Conservation (phyloP, 2,329 filamentous ascomycete genomes). For the Conoideocrella luteorostrata region DNA sequence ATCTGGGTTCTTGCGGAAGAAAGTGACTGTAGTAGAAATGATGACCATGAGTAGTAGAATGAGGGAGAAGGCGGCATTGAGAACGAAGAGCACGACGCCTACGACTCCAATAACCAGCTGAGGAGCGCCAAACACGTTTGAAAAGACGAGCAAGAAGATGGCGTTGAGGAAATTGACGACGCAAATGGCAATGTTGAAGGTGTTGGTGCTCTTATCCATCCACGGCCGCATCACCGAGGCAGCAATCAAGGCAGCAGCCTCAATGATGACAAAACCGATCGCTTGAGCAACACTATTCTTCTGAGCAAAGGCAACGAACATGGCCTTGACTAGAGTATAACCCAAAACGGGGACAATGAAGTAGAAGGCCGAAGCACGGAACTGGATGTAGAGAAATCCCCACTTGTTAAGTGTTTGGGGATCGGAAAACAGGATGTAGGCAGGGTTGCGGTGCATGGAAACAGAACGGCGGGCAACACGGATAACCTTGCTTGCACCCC, state of each 20-base stretch:
- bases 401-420: conserved; percentile 93
- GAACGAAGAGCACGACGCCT: conserved; percentile 81
- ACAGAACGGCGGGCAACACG: conserved; percentile 83
- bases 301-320: conserved; percentile 83
- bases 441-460: conserved; percentile 88
- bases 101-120: conserved; percentile 79
- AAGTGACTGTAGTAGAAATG: conserved; percentile 56
- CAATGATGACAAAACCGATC: conserved; percentile 75
- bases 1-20: conserved; percentile 90
- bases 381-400: conserved; percentile 97
- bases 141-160: conserved; percentile 85
- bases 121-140: conserved; percentile 77
- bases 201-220: conserved; percentile 99
- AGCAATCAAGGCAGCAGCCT: conserved; percentile 69
- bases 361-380: conserved; percentile 92
- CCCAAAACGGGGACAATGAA: conserved; percentile 75
- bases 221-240: conserved; percentile 80
- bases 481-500: conserved; percentile 87
- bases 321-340: conserved; percentile 79
- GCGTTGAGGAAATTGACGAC: conserved; percentile 86
- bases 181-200: conserved; percentile 90
- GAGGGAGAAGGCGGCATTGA: conserved; percentile 77
- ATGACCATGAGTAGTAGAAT: conserved; percentile 75
- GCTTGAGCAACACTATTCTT: conserved; percentile 65
- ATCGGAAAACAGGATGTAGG: conserved; percentile 94